A percentile compares a stretch with the other conserved stretches of the same genome.
Evolutionary conservation across 768 basidiomycete genomes (phyloP).

Genomic region (Grammothele lineata): DNA sequence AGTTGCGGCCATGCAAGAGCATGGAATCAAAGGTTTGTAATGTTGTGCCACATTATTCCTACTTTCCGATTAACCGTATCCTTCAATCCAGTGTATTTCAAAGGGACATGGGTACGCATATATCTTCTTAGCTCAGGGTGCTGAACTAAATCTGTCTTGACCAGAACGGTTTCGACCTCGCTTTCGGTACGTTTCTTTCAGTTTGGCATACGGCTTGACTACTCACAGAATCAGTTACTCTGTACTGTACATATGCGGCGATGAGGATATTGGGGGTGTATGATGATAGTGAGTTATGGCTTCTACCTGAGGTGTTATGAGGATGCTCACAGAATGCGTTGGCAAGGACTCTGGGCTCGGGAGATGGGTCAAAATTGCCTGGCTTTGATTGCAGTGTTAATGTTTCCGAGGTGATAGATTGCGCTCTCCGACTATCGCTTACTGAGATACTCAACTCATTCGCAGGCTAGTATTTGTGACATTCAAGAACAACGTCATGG

Average conservation of each 20-base stretch:
- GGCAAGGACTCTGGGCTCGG: constrained; percentile 59
- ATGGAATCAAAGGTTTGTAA: constrained; percentile 74
- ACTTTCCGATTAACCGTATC: no score
- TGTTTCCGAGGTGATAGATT: constrained; percentile 71
- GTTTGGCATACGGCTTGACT: no score
- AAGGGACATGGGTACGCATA: constrained; percentile 70
- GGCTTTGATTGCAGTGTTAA: constrained; percentile 82
- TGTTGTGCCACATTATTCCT: background rate
- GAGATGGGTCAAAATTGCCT: constrained; percentile 76
- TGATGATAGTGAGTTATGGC: constrained; percentile 50
- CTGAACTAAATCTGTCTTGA: no score
- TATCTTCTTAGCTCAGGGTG: background rate
- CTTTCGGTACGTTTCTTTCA: constrained; percentile 56
- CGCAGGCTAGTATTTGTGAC: constrained; percentile 86
- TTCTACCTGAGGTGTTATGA: background rate
- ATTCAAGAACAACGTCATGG: constrained; percentile 75
- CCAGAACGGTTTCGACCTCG: constrained; percentile 90
- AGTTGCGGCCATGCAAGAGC: constrained; percentile 92
- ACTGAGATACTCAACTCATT: background rate
- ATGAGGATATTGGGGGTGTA: constrained; percentile 79
- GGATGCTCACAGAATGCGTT: background rate
- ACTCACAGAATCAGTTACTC: constrained; percentile 76
- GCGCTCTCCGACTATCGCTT: background rate
- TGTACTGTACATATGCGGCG: constrained; percentile 71
- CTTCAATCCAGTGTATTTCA: constrained; percentile 65